Evolutionary conservation across 1,284 basidiomycete genomes (phyloP), one percentile per base, ranked within the genome.

Genomic region (Moniliophthora roreri): DNA sequence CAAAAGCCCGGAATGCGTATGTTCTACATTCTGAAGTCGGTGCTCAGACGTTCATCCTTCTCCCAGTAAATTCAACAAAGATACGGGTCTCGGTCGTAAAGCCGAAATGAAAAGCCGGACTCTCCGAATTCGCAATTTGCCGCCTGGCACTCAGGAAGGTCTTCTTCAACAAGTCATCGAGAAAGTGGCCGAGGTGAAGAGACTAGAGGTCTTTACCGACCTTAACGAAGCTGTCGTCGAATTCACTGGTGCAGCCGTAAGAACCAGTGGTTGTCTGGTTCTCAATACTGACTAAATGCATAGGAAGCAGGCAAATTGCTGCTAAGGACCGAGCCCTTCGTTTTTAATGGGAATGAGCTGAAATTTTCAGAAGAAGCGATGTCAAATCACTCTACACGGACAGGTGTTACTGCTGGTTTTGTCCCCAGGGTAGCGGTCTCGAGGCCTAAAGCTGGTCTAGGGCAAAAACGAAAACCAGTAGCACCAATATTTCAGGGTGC

Each of bases 81-180:
- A 82, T 32, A 80, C 76, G 58, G 86, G 86, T 5, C 69, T 86
- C 4, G 79, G 81, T 38, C 75, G 75, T 53, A 73, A 72, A 36
- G 81, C 81, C 11, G 91, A 93, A 54, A 69, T 76, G 11, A 80
- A 83, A 45, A 88, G 77, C 61, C 79, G 87, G 18, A 87, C 89
- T 26, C 76, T 97, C 8, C 82, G 86, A 21, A 74, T 97, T 39
- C 81, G 77, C 34, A 85, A 87, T 45, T 75, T 98, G n/a, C 91
- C 91, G 2, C 62, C 78, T 2, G 67, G 61, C 7, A 71, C 74
- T 35, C 91, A 95, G 64, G 95, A 97, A 66, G 94, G 89, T 0
- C 73, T 97, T 1, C 69, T 98, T 20, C 95, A 98, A 63, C 95
- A 98, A 73, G 74, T 75, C 0, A 72, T 98, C 6, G 91, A 94